A percentile compares a stretch with the other conserved stretches of the same genome.
phyloP scores from a whole-genome alignment of 2,329 filamentous ascomycete species.

The Nemania sp. region DNA sequence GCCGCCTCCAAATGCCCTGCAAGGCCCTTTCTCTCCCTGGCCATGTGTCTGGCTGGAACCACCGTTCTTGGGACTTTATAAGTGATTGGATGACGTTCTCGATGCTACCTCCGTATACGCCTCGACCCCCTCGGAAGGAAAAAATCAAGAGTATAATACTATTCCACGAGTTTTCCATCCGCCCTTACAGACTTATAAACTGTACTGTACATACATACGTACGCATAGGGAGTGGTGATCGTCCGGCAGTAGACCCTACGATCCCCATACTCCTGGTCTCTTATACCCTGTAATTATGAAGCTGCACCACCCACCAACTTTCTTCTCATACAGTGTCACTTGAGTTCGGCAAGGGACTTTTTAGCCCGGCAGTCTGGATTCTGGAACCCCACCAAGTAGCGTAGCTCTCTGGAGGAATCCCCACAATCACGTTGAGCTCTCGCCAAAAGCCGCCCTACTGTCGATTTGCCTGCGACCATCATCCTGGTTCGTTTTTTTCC shows the following conservation, averaged over 20 bases:
- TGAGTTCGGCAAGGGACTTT: conserved; percentile 23
- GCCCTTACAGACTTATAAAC: too few species aligned
- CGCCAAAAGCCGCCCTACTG: background rate
- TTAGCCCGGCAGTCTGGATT: conserved; percentile 25
- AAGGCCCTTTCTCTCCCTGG: background rate
- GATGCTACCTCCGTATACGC: conserved; percentile 10
- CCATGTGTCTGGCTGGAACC: background rate
- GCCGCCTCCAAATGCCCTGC: conserved; percentile 24
- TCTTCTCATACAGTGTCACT: conserved; percentile 13
- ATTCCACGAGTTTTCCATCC: too few species aligned
- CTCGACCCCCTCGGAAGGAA: background rate
- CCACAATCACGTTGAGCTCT: conserved; percentile 8
- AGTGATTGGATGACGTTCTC: conserved; percentile 10
- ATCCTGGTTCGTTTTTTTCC: conserved; percentile 16
- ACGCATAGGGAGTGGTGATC: too few species aligned
- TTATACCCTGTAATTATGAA: background rate
- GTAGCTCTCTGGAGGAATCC: background rate
- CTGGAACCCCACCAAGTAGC: conserved; percentile 21
- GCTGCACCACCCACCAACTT: background rate
- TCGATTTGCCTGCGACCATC: background rate
- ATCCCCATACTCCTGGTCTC: too few species aligned
- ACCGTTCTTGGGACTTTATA: background rate
- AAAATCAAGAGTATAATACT: background rate
- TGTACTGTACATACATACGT: too few species aligned
- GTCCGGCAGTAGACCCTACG: too few species aligned